These are phyloP conservation scores for Mycena indigotica DNA, from an alignment of 768 basidiomycete species.

Conservation along the genomic window DNA sequence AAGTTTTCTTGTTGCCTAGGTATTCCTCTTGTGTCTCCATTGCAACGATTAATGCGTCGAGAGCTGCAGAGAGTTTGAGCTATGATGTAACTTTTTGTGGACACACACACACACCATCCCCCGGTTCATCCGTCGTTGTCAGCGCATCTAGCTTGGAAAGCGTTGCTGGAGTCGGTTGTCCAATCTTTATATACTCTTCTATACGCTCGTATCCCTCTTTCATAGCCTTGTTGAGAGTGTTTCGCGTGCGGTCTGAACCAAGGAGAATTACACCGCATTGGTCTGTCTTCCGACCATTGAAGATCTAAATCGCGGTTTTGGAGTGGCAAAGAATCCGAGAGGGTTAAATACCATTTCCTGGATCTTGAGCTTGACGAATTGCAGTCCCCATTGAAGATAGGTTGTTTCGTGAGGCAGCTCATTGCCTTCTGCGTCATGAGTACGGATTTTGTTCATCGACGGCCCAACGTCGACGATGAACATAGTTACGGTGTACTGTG, in stretches of 20 bases:
- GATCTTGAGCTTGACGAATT: slow-evolving; percentile 87
- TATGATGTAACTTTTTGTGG: background rate
- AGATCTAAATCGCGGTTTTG: slow-evolving; percentile 60
- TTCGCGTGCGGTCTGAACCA: slow-evolving; percentile 79
- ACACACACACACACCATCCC: slow-evolving; percentile 60
- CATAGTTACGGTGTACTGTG: slow-evolving; percentile 82
- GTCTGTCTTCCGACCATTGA: slow-evolving; percentile 89
- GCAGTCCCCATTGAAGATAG: slow-evolving; percentile 79
- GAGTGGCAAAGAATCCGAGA: background rate
- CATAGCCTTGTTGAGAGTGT: slow-evolving; percentile 54
- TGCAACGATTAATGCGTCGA: slow-evolving; percentile 86
- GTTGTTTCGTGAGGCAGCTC: slow-evolving; percentile 59
- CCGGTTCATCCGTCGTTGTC: slow-evolving; percentile 53
- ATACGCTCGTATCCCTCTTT: slow-evolving; percentile 77
- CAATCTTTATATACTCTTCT: slow-evolving; percentile 68
- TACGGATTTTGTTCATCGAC: slow-evolving; percentile 73
- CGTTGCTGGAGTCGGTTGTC: slow-evolving; percentile 63
- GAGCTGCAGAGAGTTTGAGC: slow-evolving; percentile 47
- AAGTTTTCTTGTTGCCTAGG: slow-evolving; percentile 71
- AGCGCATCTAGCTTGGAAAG: slow-evolving; percentile 68
- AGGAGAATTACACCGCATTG: slow-evolving; percentile 89
- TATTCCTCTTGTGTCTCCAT: slow-evolving; percentile 76
- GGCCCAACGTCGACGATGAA: slow-evolving; percentile 88
- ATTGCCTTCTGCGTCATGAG: slow-evolving; percentile 58
- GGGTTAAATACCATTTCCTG: slow-evolving; percentile 78